Evolutionary conservation across 352 stramenopile genomes (phyloP).

Genomic region (Peronospora destructor): DNA sequence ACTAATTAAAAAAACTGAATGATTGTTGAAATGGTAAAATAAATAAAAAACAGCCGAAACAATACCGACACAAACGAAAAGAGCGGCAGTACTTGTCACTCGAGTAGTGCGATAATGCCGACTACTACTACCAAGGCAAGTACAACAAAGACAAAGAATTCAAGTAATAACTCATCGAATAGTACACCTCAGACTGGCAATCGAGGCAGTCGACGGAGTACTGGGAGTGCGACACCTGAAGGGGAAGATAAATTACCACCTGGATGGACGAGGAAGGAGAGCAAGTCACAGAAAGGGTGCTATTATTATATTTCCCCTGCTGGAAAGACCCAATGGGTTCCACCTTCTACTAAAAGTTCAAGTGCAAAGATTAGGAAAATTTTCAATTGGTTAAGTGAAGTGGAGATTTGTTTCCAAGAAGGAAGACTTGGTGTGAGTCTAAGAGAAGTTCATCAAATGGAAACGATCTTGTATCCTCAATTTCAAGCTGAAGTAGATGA

Average conservation of each 20-base stretch:
- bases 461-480: slow-evolving; percentile 72
- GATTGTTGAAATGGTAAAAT: not conserved
- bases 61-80: no score
- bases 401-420: slow-evolving; percentile 84
- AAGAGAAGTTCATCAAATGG: slow-evolving; percentile 63
- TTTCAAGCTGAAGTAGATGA: slow-evolving; percentile 87
- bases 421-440: slow-evolving; percentile 77
- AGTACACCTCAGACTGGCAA: slow-evolving; percentile 13
- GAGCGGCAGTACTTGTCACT: no score
- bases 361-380: slow-evolving; percentile 30
- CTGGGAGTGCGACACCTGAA: slow-evolving; percentile 19
- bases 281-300: slow-evolving; percentile 77
- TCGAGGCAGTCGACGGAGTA: slow-evolving; percentile 22
- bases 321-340: slow-evolving; percentile 81
- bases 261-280: slow-evolving; percentile 79
- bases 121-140: slow-evolving; percentile 1
- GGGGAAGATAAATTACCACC: slow-evolving; percentile 43
- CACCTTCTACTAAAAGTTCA: slow-evolving; percentile 30
- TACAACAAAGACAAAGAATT: slow-evolving; percentile 9
- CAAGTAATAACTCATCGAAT: slow-evolving; percentile 9
- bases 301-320: slow-evolving; percentile 83
- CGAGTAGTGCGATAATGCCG: not conserved
- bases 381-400: slow-evolving; percentile 79
- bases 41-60: slow-evolving; percentile 5
- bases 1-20: not conserved